Percentiles rank a stretch among this genome's conserved stretches.
Evolutionary conservation across 371 early-diverging fungal genomes (phyloP).

Genomic region (Ordospora pajunii): DNA sequence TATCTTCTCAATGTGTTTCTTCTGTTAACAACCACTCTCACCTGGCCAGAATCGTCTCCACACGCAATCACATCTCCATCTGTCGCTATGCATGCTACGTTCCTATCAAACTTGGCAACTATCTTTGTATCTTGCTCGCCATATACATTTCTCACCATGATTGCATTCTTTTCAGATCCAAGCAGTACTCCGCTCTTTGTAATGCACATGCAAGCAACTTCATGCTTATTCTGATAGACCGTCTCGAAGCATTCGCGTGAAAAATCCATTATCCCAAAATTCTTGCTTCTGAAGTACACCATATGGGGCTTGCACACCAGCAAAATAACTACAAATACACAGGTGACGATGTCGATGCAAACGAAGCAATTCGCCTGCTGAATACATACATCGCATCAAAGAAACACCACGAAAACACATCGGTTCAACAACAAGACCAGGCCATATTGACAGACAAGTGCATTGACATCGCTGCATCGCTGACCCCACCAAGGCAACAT

Average conservation of each 20-base stretch:
- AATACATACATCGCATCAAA: no score
- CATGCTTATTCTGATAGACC: not conserved
- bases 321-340: not conserved
- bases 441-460: no score
- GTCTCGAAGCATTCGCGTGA: not conserved
- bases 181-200: not conserved
- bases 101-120: conserved; percentile 27
- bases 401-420: no score
- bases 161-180: not conserved
- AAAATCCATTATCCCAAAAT: conserved; percentile 29
- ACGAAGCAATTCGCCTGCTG: no score
- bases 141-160: not conserved
- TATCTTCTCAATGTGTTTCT: conserved; percentile 23
- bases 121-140: conserved; percentile 5
- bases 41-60: conserved; percentile 27
- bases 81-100: not conserved
- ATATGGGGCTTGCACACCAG: not conserved
- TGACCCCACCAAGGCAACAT: not conserved
- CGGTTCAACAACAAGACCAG: no score
- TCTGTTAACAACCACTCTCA: conserved; percentile 22
- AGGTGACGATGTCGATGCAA: no score
- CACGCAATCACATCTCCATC: conserved; percentile 4
- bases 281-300: conserved; percentile 43
- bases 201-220: not conserved
- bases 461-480: not conserved